A percentile compares a stretch with the other conserved stretches of the same genome.
phyloP scores from a whole-genome alignment of 1,284 basidiomycete genomes.

The Microbotryomycetes sp. region DNA sequence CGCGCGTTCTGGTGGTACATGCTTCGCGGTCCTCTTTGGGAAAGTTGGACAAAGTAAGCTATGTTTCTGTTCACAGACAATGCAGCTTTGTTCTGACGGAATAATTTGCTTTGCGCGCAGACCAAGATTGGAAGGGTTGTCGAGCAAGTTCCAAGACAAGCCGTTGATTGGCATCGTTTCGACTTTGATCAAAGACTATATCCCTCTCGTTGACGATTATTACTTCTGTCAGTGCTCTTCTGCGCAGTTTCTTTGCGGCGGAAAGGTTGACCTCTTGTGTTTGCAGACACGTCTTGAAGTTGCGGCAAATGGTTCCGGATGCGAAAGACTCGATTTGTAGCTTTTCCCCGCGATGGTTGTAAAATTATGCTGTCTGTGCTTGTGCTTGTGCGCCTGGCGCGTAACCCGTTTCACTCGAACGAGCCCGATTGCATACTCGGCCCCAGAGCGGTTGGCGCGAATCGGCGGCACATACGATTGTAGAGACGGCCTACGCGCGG shows the following conservation, averaged over 20 bases:
- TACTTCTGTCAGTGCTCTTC: constrained; percentile 38
- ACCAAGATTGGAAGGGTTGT: constrained; percentile 38
- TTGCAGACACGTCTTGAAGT: neutral
- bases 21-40: constrained; percentile 43
- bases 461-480: too few species aligned
- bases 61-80: neutral
- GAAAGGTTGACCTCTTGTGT: neutral
- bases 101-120: constrained; percentile 6
- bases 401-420: too few species aligned
- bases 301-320: neutral
- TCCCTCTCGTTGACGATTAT: constrained; percentile 45
- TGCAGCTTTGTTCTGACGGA: neutral
- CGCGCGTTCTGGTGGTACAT: constrained; percentile 45
- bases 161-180: constrained; percentile 41
- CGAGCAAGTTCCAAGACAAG: constrained; percentile 36
- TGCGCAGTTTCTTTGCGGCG: neutral
- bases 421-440: too few species aligned
- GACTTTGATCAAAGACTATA: constrained; percentile 41
- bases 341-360: neutral
- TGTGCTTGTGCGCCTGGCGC: too few species aligned
- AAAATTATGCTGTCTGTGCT: neutral
- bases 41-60: constrained; percentile 40
- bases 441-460: too few species aligned
- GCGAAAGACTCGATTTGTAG: too few species aligned
- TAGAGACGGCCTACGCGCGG: too few species aligned